phyloP scores from a whole-genome alignment of 1,284 basidiomycete genomes.

The Marasmius sp. region DNA sequence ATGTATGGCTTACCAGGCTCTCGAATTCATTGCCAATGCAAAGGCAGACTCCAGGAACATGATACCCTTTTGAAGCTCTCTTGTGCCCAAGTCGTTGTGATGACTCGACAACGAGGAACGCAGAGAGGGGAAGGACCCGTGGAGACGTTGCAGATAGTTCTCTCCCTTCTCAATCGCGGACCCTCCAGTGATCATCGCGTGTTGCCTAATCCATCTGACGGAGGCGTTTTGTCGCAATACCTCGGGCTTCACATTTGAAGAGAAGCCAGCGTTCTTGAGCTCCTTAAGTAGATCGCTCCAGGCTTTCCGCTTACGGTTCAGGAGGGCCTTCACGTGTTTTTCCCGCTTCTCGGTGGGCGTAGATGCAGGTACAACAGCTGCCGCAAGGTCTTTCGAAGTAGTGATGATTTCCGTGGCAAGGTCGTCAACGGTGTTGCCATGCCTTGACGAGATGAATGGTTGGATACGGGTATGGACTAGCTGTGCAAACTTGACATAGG shows the following conservation, averaged over 20 bases:
- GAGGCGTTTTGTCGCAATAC: conserved; percentile 65
- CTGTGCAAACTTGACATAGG: conserved; percentile 46
- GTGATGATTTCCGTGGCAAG: conserved; percentile 78
- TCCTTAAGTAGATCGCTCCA: conserved; percentile 92
- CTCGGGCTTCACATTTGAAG: conserved; percentile 73
- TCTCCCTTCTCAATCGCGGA: conserved; percentile 47
- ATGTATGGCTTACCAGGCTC: conserved; percentile 40
- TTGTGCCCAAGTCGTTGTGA: conserved; percentile 80
- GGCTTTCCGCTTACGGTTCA: conserved; percentile 88
- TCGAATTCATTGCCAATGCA: conserved; percentile 56
- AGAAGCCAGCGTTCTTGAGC: conserved; percentile 80
- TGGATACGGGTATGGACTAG: conserved; percentile 43
- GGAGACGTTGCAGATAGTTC: conserved; percentile 72
- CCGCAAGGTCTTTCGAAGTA: conserved; percentile 64
- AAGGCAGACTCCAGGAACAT: conserved; percentile 82
- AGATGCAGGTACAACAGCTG: conserved; percentile 45
- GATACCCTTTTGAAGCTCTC: conserved; percentile 82
- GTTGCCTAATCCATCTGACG: conserved; percentile 67
- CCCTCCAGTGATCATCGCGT: conserved; percentile 39
- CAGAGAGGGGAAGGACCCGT: conserved; percentile 69
- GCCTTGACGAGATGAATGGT: conserved; percentile 39
- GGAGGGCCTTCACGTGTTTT: conserved; percentile 75
- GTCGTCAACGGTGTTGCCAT: conserved; percentile 50
- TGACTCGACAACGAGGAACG: conserved; percentile 69
- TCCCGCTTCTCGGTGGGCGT: conserved; percentile 60